phyloP scores from a whole-genome alignment of 73 alveolate species.

The Tetrahymena malaccensis region DNA sequence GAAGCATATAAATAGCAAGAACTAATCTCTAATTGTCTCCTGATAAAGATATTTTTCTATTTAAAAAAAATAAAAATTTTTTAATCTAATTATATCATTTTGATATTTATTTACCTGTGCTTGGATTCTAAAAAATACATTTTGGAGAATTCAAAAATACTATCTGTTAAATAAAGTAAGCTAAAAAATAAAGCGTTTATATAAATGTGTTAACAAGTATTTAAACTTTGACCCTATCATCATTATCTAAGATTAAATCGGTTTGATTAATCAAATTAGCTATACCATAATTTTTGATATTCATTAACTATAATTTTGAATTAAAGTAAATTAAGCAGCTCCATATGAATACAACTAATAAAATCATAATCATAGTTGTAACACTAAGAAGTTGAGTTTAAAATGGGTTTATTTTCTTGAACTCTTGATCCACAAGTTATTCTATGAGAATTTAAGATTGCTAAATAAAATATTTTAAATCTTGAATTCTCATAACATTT shows the following conservation, averaged over 20 bases:
- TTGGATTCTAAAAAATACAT: neutral
- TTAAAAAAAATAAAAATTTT: neutral
- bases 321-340: neutral
- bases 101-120: neutral
- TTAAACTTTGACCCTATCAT: neutral
- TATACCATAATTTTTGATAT: neutral
- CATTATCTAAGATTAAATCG: neutral
- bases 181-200: neutral
- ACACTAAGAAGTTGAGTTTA: neutral
- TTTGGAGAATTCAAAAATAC: neutral
- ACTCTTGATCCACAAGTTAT: neutral
- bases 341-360: neutral
- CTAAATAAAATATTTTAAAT: neutral
- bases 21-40: neutral
- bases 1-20: neutral
- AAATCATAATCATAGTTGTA: neutral
- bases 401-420: neutral
- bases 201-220: neutral
- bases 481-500: neutral
- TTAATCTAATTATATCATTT: neutral
- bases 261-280: neutral
- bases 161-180: neutral
- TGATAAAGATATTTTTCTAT: neutral
- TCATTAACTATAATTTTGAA: neutral
- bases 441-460: neutral